Conservation (phyloP, 2,329 filamentous ascomycete genomes). For the Aspergillus sp. region DNA sequence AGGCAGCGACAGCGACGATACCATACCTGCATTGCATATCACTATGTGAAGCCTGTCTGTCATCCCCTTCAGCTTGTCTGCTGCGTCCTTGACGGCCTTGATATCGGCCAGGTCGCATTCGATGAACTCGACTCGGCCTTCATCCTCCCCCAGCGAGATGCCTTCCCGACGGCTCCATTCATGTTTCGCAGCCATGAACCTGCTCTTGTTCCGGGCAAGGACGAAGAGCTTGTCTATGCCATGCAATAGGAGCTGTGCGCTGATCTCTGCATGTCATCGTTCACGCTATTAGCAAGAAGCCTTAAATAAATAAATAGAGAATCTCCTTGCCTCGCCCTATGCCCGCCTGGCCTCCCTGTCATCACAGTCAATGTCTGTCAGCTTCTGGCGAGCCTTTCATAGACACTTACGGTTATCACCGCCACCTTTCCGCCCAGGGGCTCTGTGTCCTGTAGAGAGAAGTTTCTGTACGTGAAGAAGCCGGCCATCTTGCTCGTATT, state of each 20-base stretch:
- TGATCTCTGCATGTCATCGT: constrained; percentile 15
- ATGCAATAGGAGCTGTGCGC: constrained; percentile 21
- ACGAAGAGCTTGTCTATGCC: constrained; percentile 20
- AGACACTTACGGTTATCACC: constrained; percentile 18
- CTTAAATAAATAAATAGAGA: neutral
- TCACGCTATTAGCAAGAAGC: neutral
- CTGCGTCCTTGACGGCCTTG: constrained; percentile 11
- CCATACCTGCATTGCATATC: constrained; percentile 23
- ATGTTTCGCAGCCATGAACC: constrained; percentile 13
- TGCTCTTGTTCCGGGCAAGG: constrained; percentile 16
- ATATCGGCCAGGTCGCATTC: constrained; percentile 23
- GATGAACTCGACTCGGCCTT: constrained; percentile 16
- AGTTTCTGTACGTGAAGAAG: constrained; percentile 18
- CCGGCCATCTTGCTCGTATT: constrained; percentile 18
- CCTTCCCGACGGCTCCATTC: constrained; percentile 13
- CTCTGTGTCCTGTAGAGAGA: constrained; percentile 18
- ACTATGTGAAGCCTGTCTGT: constrained; percentile 22
- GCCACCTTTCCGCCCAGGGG: constrained; percentile 18
- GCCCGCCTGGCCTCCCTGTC: constrained; percentile 20
- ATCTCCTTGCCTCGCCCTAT: constrained; percentile 16
- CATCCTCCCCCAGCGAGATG: constrained; percentile 11
- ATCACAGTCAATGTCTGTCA: too few species aligned
- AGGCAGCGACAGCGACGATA: neutral
- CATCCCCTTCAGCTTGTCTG: constrained; percentile 11
- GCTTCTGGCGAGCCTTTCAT: neutral